Evolutionary conservation across 1,139 yeast species (phyloP).

Genomic region (Nakaseomyces sp.): DNA sequence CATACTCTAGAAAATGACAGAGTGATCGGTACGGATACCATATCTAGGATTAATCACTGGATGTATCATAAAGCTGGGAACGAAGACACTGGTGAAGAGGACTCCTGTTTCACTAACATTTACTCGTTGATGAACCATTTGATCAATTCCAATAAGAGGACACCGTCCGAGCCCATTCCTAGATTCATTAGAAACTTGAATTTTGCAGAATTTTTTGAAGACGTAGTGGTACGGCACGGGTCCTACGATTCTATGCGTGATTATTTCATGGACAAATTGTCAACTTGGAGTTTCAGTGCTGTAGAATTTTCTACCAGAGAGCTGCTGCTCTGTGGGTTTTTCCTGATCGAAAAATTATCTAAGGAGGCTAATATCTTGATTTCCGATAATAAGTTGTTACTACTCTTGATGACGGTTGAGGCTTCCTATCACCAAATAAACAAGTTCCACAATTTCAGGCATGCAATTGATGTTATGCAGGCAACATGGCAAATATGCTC

Average conservation of each 20-base stretch:
- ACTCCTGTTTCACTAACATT: slow-evolving; percentile 15
- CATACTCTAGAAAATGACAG: slow-evolving; percentile 9
- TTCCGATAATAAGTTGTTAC: slow-evolving; percentile 19
- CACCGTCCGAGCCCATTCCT: slow-evolving; percentile 13
- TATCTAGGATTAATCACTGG: slow-evolving; percentile 23
- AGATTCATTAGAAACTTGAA: slow-evolving; percentile 15
- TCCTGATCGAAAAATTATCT: slow-evolving; percentile 19
- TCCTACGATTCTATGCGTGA: slow-evolving; percentile 5
- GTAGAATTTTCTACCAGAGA: slow-evolving; percentile 21
- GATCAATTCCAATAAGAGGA: not conserved
- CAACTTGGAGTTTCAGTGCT: slow-evolving; percentile 30
- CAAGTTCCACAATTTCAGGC: slow-evolving; percentile 90
- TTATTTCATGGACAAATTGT: slow-evolving; percentile 17
- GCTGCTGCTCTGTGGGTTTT: slow-evolving; percentile 25
- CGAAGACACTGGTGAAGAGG: slow-evolving; percentile 1
- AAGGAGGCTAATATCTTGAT: slow-evolving; percentile 14
- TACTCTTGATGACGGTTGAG: slow-evolving; percentile 34
- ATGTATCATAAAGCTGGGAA: slow-evolving; percentile 18
- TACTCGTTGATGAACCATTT: slow-evolving; percentile 24
- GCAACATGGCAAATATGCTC: slow-evolving; percentile 43
- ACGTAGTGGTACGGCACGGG: not conserved
- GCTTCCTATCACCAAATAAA: slow-evolving; percentile 76
- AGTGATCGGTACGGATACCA: slow-evolving; percentile 12
- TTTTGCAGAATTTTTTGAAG: slow-evolving; percentile 8
- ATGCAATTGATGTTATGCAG: slow-evolving; percentile 91